Evolutionary conservation across 2,329 filamentous ascomycete genomes (phyloP).

Genomic region (Fusarium proliferatum): DNA sequence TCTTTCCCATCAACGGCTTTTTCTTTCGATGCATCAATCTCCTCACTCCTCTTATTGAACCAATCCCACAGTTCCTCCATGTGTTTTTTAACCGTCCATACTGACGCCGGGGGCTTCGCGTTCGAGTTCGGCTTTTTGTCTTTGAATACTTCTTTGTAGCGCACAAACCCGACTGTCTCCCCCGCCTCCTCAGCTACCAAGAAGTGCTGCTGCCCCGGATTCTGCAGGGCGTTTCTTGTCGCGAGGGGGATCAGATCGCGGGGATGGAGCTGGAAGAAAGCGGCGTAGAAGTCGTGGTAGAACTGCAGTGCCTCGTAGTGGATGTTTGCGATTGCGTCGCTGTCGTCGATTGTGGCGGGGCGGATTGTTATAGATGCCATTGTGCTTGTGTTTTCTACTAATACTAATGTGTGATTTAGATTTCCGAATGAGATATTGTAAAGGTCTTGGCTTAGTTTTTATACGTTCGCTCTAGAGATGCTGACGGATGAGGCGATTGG

Average conservation of each 20-base stretch:
- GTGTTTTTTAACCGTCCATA: constrained; percentile 32
- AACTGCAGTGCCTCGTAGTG: constrained; percentile 31
- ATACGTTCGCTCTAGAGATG: neutral
- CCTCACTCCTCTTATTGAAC: constrained; percentile 26
- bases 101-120: neutral
- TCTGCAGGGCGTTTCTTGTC: constrained; percentile 24
- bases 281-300: constrained; percentile 40
- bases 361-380: constrained; percentile 33
- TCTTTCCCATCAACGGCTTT: constrained; percentile 24
- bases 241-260: constrained; percentile 28
- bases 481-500: neutral
- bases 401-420: neutral
- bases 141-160: constrained; percentile 19
- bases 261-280: constrained; percentile 35
- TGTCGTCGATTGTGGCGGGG: constrained; percentile 30
- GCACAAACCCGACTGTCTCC: constrained; percentile 31
- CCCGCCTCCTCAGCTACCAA: constrained; percentile 32
- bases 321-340: constrained; percentile 29
- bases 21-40: constrained; percentile 34
- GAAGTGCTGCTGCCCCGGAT: constrained; percentile 22
- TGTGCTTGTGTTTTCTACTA: neutral
- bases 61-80: constrained; percentile 36
- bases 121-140: constrained; percentile 16
- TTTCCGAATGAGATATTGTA: neutral
- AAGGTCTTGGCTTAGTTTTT: constrained; percentile 8